Conservation (phyloP, 768 basidiomycete genomes). For the Calocybe indica region DNA sequence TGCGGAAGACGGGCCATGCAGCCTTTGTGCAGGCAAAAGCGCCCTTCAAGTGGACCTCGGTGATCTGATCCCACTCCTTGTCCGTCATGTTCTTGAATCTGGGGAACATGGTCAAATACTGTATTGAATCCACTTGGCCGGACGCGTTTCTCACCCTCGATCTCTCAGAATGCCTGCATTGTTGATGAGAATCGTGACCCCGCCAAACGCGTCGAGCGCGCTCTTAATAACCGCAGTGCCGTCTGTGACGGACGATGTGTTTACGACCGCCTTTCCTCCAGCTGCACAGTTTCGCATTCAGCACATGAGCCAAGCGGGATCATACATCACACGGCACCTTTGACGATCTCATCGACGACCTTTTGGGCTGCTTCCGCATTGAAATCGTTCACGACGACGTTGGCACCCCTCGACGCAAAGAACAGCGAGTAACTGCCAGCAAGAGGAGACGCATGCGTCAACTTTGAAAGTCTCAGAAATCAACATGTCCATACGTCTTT, state of each 20-base stretch:
- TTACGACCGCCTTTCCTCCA: conserved; percentile 84
- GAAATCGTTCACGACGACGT: conserved; percentile 94
- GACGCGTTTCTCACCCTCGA: conserved; percentile 48
- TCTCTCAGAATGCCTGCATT: conserved; percentile 91
- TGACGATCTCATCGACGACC: conserved; percentile 84
- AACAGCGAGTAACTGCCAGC: conserved; percentile 73
- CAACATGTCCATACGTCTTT: conserved; percentile 57
- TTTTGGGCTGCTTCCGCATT: conserved; percentile 83
- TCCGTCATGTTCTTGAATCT: conserved; percentile 98
- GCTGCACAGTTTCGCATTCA: conserved; percentile 35
- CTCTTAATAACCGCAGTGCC: conserved; percentile 82
- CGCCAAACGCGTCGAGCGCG: conserved; percentile 81
- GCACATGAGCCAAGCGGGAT: conserved; percentile 1
- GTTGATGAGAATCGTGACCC: conserved; percentile 85
- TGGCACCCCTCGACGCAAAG: conserved; percentile 91
- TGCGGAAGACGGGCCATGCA: conserved; percentile 93
- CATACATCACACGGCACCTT: conserved; percentile 41
- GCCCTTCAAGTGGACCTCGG: conserved; percentile 89
- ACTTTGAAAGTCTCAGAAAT: background rate
- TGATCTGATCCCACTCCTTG: conserved; percentile 86
- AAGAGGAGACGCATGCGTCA: conserved; percentile 6
- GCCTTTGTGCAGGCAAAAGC: conserved; percentile 91
- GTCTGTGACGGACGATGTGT: conserved; percentile 82
- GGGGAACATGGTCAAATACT: conserved; percentile 2
- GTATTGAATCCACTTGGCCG: background rate